Evolutionary conservation across 805 yeast species (phyloP).

Genomic region (Schwanniomyces vanrijiae): DNA sequence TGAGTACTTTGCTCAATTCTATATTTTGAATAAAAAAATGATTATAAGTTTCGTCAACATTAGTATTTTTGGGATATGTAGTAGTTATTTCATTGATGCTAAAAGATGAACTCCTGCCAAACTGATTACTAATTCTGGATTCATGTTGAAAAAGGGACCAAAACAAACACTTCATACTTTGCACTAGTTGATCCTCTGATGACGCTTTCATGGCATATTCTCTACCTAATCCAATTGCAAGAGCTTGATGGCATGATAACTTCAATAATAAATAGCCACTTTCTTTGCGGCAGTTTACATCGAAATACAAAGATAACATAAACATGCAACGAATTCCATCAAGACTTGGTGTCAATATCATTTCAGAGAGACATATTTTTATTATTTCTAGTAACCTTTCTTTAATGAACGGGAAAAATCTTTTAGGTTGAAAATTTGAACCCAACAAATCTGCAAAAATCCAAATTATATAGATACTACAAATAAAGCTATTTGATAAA

Average conservation of each 20-base stretch:
- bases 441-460: slow-evolving; percentile 28
- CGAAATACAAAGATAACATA: slow-evolving; percentile 43
- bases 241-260: slow-evolving; percentile 4
- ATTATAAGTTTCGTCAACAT: background rate
- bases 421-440: background rate
- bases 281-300: slow-evolving; percentile 23
- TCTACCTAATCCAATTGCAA: slow-evolving; percentile 7
- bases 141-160: slow-evolving; percentile 18
- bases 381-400: slow-evolving; percentile 40
- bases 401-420: slow-evolving; percentile 22
- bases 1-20: background rate
- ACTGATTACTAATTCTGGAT: slow-evolving; percentile 8
- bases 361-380: slow-evolving; percentile 42
- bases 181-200: background rate
- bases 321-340: slow-evolving; percentile 45
- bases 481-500: slow-evolving; percentile 16
- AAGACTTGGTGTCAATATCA: slow-evolving; percentile 43
- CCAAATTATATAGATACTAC: slow-evolving; percentile 50
- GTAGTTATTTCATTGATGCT: background rate
- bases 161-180: background rate
- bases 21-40: background rate
- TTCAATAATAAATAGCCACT: slow-evolving; percentile 6
- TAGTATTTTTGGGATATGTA: background rate
- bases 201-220: background rate
- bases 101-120: slow-evolving; percentile 4